A percentile compares a stretch with the other conserved stretches of the same genome.
phyloP scores from a whole-genome alignment of 2,329 filamentous ascomycete genomes.

The Cryphonectria japonica region DNA sequence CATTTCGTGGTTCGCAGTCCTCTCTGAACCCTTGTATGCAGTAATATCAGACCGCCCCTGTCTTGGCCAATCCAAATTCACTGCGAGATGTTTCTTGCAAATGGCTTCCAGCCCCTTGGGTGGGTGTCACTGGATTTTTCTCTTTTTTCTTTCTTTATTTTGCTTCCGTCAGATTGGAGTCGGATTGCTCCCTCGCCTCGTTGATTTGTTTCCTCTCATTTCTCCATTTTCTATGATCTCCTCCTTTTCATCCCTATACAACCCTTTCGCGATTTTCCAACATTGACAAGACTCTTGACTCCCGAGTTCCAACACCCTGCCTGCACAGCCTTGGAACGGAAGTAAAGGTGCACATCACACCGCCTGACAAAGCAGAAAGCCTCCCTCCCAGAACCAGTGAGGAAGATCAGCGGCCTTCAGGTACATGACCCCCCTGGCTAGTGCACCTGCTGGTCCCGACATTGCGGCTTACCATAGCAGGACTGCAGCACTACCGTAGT shows the following conservation, averaged over 20 bases:
- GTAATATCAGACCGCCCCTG: constrained; percentile 16
- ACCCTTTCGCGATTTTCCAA: not conserved
- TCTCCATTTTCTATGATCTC: not conserved
- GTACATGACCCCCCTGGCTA: constrained; percentile 3
- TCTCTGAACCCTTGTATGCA: not conserved
- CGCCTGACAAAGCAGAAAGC: constrained; percentile 3
- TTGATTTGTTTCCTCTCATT: not conserved
- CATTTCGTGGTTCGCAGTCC: not conserved
- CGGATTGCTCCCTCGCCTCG: not conserved
- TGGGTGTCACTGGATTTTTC: not conserved
- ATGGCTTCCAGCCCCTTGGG: constrained; percentile 9
- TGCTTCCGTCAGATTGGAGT: constrained; percentile 6
- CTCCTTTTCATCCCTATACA: not conserved
- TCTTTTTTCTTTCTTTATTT: not conserved
- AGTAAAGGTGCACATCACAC: constrained; percentile 1
- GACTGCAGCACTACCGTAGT: not conserved
- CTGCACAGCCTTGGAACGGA: not conserved
- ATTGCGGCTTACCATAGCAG: constrained; percentile 10
- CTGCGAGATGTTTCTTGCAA: constrained; percentile 3
- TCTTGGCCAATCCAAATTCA: constrained; percentile 14
- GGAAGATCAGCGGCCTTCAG: not conserved
- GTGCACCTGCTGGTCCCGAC: not conserved
- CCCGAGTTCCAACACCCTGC: not conserved
- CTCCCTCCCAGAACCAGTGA: not conserved
- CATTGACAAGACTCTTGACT: not conserved